Evolutionary conservation across 2,329 filamentous ascomycete species (phyloP).

Genomic region (Cadophora malorum): DNA sequence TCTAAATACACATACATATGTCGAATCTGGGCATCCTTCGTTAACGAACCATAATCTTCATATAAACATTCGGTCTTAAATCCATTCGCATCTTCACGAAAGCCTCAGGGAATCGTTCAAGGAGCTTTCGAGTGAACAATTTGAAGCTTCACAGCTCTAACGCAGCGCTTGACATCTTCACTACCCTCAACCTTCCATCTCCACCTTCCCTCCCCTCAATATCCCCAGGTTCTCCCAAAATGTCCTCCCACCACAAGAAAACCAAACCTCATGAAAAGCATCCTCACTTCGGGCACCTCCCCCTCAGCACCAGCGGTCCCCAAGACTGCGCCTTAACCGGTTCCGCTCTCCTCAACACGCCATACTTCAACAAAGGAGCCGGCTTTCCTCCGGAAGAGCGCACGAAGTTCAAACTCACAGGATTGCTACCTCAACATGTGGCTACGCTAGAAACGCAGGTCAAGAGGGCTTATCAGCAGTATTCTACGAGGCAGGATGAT

Average conservation of each 20-base stretch:
- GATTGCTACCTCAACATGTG: conserved; percentile 73
- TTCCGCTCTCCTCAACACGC: conserved; percentile 64
- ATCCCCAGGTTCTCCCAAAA: conserved; percentile 10
- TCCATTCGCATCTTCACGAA: no score
- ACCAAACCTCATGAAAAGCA: conserved; percentile 39
- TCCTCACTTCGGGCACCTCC: conserved; percentile 52
- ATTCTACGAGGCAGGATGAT: conserved; percentile 64
- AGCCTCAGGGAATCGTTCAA: no score
- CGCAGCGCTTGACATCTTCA: no score
- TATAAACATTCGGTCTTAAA: no score
- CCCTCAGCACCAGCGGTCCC: conserved; percentile 55
- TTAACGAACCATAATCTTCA: no score
- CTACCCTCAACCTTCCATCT: background rate
- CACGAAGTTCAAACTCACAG: conserved; percentile 70
- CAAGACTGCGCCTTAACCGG: conserved; percentile 58
- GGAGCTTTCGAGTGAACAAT: no score
- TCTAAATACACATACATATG: no score
- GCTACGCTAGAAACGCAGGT: conserved; percentile 81
- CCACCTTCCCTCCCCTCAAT: background rate
- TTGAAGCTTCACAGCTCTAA: no score
- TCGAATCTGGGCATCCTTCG: no score
- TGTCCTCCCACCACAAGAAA: conserved; percentile 36
- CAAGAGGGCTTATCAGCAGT: conserved; percentile 81
- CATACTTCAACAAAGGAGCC: conserved; percentile 84
- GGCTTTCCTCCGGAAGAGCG: conserved; percentile 76